Base-by-base conservation (phyloP, 176 grass and related monocot species). In the Aegilops speltoides region DNA sequence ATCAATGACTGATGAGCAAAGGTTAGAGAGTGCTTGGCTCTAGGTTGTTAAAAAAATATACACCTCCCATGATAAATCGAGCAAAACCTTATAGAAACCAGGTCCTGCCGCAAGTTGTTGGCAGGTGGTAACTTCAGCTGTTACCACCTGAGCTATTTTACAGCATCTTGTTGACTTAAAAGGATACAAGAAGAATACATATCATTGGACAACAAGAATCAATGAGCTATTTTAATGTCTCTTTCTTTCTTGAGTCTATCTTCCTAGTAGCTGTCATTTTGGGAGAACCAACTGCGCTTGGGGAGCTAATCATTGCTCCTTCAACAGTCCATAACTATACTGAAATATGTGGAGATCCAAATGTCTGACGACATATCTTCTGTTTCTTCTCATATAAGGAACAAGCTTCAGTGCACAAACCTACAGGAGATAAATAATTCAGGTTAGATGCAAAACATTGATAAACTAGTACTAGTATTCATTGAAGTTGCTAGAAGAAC, bases 31-130 rank as follows among this genome's bases (percentile, higher is more conserved):
- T 36, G 34, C 89, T 23, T 90, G 95, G 93, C 87, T 98, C 57
- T 89, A 95, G 86, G 77, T 75, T 87, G 56, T 45, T 76, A 90
- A 88, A 28, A 94, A 94, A 43, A 43, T 3, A 68, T 82, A 80
- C 26, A 22, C 87, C 93, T 77, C 63, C 64, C 70, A 43, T 90
- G 52, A 31, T 73, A 32, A 91, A 33, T 86, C 84, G 86, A 79
- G 68, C 57, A 80, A 92, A 81, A 76, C 87, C 88, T 24, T 61
- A 92, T 87, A 89, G 76, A 37, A 78, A 89, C 76, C 93, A 92
- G 76, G 77, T 89, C 93, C 46, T 90, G 73, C 86, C 87, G 28
- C 91, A 95, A 89, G 73, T 76, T 88, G 57, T 79, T 36, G 34
- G 34, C 34, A 36, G 34, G 34, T 36, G 34, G 34, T 36, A 36